Base-by-base conservation (phyloP, 1,139 yeast species). In the Kodamaea sp. region DNA sequence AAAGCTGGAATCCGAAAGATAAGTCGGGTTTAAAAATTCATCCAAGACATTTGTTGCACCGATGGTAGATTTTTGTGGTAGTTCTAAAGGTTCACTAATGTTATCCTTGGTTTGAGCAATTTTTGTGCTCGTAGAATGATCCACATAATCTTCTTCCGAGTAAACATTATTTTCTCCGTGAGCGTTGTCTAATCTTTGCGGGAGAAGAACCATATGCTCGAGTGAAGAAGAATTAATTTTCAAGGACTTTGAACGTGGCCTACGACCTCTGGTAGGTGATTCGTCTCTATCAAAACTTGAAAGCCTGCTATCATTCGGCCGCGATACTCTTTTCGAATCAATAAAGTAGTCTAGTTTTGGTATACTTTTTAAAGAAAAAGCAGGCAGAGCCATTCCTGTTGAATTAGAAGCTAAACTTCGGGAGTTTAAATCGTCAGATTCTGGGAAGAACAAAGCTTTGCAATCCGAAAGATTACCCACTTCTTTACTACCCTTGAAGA, bases 211-310 rank as follows among this genome's bases (percentile, higher is more conserved):
- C 4, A 15, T 15, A 15, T 15, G 20, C 20, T 15, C 20, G 20
- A 15, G 20, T 15, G 20, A 15, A 15, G 20, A 15, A 15, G 20
- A 15, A 15, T 15, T 15, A 15, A 15, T 4, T 15, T 15, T 15
- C 20, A 15, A 15, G 20, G 20, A 15, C 20, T 15, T 15, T 15
- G 20, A 15, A 4, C 4, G 20, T 4, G 20, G 20, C 20, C 20
- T 20, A 3, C 31, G 24, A 7, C 9, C 15, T 11, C 39, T 29
- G 10, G 36, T 33, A 5, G 40, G 40, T 4, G 40, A 37, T 6
- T 33, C 40, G 22, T 37, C 40, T 26, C 40, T 24, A n/a, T 20
- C 34, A 15, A 11, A 25, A 23, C 26, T 33, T 5, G 32, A 30
- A 11, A 15, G 4, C 20, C 20, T 15, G 20, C 20, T 15, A 15